Evolutionary conservation across 1,284 basidiomycete genomes (phyloP).

Genomic region (Farysia itapuensis): DNA sequence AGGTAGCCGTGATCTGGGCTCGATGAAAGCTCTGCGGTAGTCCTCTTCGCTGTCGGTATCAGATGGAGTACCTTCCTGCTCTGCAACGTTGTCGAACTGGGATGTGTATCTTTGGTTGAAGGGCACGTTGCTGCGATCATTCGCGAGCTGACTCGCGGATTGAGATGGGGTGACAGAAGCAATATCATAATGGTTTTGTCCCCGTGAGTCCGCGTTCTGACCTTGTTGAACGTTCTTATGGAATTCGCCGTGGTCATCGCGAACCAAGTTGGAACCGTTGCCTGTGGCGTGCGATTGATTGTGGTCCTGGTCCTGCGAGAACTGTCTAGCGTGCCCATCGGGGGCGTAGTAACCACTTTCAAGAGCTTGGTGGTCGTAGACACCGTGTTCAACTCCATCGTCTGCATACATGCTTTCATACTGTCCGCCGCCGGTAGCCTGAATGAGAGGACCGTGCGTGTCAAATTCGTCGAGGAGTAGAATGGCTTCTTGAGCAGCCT

Average conservation of each 20-base stretch:
- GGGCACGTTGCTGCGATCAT: slow-evolving; percentile 24
- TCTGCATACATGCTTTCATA: slow-evolving; percentile 44
- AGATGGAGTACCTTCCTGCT: slow-evolving; percentile 33
- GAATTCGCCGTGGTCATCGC: slow-evolving; percentile 32
- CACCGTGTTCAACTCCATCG: slow-evolving; percentile 18
- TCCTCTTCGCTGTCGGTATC: slow-evolving; percentile 44
- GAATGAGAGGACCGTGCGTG: slow-evolving; percentile 45
- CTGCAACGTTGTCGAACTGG: slow-evolving; percentile 45
- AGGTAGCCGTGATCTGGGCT: slow-evolving; percentile 33
- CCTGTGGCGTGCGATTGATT: slow-evolving; percentile 13
- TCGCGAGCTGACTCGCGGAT: slow-evolving; percentile 59
- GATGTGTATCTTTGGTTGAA: slow-evolving; percentile 36
- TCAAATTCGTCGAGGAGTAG: slow-evolving; percentile 58
- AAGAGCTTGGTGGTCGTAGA: slow-evolving; percentile 23
- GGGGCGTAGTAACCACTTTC: slow-evolving; percentile 17
- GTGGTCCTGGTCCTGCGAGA: neutral
- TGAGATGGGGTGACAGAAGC: slow-evolving; percentile 60
- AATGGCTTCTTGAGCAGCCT: slow-evolving; percentile 59
- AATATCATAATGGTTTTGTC: slow-evolving; percentile 42
- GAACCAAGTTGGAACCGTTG: slow-evolving; percentile 21
- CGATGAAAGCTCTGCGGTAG: slow-evolving; percentile 37
- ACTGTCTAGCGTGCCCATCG: slow-evolving; percentile 1
- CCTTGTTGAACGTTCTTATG: slow-evolving; percentile 22
- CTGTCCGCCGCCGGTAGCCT: slow-evolving; percentile 34
- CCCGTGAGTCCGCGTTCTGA: slow-evolving; percentile 5